Percentiles rank a stretch among this genome's conserved stretches.
These are phyloP conservation scores for Penicillium pancosmium DNA, from an alignment of 495 filamentous ascomycete genomes.

Conservation along the genomic window DNA sequence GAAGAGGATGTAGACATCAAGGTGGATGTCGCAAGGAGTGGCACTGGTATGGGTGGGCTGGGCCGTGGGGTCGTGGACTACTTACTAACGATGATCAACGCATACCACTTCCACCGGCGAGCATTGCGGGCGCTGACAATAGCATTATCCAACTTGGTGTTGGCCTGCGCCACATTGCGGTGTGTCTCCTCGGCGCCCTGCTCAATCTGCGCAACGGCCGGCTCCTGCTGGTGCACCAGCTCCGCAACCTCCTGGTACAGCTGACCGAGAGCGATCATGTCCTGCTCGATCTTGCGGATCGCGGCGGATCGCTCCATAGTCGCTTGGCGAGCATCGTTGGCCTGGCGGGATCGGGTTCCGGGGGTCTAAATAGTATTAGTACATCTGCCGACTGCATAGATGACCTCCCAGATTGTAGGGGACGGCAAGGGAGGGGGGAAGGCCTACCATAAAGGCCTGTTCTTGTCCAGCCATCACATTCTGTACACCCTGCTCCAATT, in stretches of 20 bases:
- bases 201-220: conserved; percentile 74
- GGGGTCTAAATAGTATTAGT: conserved; percentile 41
- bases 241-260: conserved; percentile 85
- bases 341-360: conserved; percentile 77
- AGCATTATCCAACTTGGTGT: conserved; percentile 74
- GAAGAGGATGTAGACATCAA: not conserved
- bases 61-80: conserved; percentile 27
- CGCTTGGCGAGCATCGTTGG: conserved; percentile 72
- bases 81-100: conserved; percentile 78
- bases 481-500: conserved; percentile 76
- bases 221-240: conserved; percentile 81
- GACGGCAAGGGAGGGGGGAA: no score
- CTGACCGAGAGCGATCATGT: conserved; percentile 81
- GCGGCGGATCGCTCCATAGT: conserved; percentile 84
- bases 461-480: conserved; percentile 66
- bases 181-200: conserved; percentile 77
- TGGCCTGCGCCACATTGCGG: conserved; percentile 77
- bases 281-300: conserved; percentile 86
- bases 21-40: not conserved
- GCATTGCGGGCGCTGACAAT: conserved; percentile 77
- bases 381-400: no score
- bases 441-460: conserved; percentile 69
- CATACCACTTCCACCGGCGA: conserved; percentile 98
- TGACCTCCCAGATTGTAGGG: no score
- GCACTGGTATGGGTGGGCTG: not conserved